Evolutionary conservation across 441 rosid species (phyloP).

Genomic region (Adansonia rubrostipa): DNA sequence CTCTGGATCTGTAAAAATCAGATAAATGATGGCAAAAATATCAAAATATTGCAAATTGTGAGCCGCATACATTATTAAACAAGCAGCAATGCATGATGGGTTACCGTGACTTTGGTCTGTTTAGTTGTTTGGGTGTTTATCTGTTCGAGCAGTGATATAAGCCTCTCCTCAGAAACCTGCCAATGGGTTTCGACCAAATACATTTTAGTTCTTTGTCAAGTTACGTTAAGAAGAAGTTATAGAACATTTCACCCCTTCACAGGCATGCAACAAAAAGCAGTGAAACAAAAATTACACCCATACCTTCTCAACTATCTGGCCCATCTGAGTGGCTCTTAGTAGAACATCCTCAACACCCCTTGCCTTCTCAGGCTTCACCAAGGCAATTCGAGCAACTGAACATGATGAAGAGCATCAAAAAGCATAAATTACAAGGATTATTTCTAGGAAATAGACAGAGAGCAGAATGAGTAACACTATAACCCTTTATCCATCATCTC

Average conservation of each 20-base stretch:
- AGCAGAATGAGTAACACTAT: not conserved
- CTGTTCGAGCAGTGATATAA: constrained; percentile 87
- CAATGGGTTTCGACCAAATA: not conserved
- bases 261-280: not conserved
- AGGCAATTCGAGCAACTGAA: constrained; percentile 88
- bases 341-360: constrained; percentile 90
- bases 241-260: not conserved
- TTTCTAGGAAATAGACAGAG: not conserved
- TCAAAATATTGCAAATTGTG: not conserved
- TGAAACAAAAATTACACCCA: not conserved
- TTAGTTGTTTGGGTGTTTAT: constrained; percentile 85
- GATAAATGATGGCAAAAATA: not conserved
- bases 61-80: not conserved
- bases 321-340: constrained; percentile 86
- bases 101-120: constrained; percentile 93
- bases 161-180: constrained; percentile 92
- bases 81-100: constrained; percentile 6
- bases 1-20: constrained; percentile 70
- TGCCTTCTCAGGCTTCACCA: constrained; percentile 99
- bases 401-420: not conserved
- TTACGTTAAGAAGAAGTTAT: not conserved
- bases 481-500: not conserved
- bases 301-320: constrained; percentile 95
- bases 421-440: not conserved
- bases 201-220: constrained; percentile 8